Percentiles rank a stretch among this genome's conserved stretches.
Conservation (phyloP, 257 asterid genomes). For the Forsythia suspensa region DNA sequence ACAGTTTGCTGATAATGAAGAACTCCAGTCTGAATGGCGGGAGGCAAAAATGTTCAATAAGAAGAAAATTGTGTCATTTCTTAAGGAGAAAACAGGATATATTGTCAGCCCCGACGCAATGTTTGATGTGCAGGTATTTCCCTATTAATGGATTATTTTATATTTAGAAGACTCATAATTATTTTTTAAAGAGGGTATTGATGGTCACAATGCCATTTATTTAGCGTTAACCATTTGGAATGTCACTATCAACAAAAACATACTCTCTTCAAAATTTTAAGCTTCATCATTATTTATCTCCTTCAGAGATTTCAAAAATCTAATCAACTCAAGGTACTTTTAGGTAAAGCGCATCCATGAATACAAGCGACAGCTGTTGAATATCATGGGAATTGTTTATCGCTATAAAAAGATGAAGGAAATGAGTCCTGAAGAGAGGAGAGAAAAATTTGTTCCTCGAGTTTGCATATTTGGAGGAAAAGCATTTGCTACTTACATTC, state of each 20-base stretch:
- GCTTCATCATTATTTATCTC: neutral
- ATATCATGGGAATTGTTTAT: conserved; percentile 52
- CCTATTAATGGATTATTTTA: neutral
- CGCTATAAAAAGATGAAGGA: conserved; percentile 67
- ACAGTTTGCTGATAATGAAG: conserved; percentile 53
- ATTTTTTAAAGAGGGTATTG: neutral
- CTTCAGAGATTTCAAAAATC: neutral
- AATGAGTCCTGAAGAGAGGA: conserved; percentile 48
- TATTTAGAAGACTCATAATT: neutral
- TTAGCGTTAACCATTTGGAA: neutral
- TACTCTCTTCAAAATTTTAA: neutral
- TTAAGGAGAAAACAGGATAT: conserved; percentile 59
- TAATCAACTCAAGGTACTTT: neutral
- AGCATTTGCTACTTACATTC: conserved; percentile 58
- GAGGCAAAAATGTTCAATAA: conserved; percentile 50
- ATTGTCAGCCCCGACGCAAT: conserved; percentile 56
- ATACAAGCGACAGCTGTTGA: conserved; percentile 59
- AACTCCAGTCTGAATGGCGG: conserved; percentile 59
- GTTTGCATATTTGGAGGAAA: conserved; percentile 71
- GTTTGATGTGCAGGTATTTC: conserved; percentile 62
- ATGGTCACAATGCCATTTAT: neutral
- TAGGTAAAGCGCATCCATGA: conserved; percentile 65
- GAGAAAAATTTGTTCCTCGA: conserved; percentile 46
- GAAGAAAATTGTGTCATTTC: conserved; percentile 43
- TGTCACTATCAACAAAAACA: neutral